Evolutionary conservation across 345 rosid species (phyloP).

Genomic region (Eucalyptus victrix): DNA sequence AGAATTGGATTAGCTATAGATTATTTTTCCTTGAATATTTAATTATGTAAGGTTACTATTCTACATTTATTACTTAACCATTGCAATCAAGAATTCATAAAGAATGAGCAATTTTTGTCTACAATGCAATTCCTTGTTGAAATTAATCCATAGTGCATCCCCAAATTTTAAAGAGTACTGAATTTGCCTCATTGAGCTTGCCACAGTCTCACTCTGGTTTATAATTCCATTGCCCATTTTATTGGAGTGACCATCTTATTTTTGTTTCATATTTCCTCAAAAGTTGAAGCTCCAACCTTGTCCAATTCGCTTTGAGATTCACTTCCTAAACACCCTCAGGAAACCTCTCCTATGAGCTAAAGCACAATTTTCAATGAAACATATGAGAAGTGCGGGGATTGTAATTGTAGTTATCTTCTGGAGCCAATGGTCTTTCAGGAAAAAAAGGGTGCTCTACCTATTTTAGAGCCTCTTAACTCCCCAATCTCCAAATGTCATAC

Average conservation of each 20-base stretch:
- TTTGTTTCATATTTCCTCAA: neutral
- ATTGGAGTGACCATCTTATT: neutral
- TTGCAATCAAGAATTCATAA: neutral
- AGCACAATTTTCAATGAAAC: neutral
- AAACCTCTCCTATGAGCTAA: neutral
- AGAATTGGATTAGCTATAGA: neutral
- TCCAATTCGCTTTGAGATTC: neutral
- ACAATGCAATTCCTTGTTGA: neutral
- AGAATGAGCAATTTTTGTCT: neutral
- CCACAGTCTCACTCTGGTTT: neutral
- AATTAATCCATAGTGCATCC: neutral
- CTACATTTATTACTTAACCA: neutral
- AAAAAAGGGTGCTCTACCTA: neutral
- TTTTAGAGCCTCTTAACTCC: neutral
- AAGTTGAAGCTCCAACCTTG: neutral
- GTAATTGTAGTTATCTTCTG: neutral
- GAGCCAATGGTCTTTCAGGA: neutral
- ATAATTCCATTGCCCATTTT: neutral
- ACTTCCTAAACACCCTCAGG: neutral
- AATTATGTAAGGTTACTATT: neutral
- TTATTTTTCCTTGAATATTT: neutral
- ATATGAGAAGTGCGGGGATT: neutral
- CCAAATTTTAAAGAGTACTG: neutral
- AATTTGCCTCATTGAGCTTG: neutral
- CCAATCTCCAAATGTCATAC: neutral